Evolutionary conservation across 2,329 filamentous ascomycete genomes (phyloP), one percentile per base, ranked within the genome.

Genomic region (Simplicillium aogashimaense): DNA sequence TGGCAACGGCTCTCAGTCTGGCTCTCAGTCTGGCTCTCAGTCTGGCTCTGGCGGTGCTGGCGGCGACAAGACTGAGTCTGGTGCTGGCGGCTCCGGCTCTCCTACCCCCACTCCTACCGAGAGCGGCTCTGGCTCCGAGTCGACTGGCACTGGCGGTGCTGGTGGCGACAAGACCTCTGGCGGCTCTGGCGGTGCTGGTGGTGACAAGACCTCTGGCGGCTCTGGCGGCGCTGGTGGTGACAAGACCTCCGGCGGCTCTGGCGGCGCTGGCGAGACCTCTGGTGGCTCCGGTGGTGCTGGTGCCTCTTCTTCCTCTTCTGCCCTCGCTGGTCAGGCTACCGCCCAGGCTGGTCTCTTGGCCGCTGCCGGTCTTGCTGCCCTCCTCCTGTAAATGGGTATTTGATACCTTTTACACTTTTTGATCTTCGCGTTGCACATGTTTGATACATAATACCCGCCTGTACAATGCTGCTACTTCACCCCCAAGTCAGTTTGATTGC

Each of bases 341-440:
- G 68, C 63, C 30, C 67, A 69, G 16, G 53, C 55, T 20, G 70
- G 68, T 42, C 46, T 72, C 37, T 45, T 74, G 32, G 70, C 67
- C 38, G 70, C 65, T 16, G 69, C 67, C 15, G 70, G 70, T 52
- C 43, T 74, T 35, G 69, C 66, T 32, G 66, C 61, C 45, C 50
- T 71, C 44, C 56, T 74, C 43, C 62, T 74, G 43, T 74, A 69
- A 66, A 47, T n/a, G 15, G 46, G 20, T 25, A 25, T 41, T 28
- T 14, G 38, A 10, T 16, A 37, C 33, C 33, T 29, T 25, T 3
- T 38, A 35, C 15, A 37, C 35, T 38, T 42, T 43, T 43, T 39
- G 43, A 45, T 49, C 40, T 45, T 49, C 43, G 56, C 48, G 50
- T 53, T 57, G 55, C 58, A 62, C 58, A 63, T 63, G 53, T 57